Percentiles rank a stretch among this genome's conserved stretches.
Conservation (phyloP, 257 asterid species). For the Solanum raphanifolium region DNA sequence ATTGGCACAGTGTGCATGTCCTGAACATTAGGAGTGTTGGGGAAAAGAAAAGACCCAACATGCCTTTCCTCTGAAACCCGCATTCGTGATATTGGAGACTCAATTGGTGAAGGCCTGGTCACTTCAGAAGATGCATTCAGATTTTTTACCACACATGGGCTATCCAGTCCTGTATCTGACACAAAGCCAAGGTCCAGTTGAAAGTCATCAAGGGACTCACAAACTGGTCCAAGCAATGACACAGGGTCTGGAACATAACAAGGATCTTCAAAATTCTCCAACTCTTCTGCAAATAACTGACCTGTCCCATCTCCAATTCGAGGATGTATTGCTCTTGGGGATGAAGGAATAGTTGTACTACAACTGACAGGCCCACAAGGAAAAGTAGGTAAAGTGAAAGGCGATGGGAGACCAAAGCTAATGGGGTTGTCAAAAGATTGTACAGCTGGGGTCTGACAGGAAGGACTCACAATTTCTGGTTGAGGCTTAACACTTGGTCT, state of each 20-base stretch:
- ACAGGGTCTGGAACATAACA: slow-evolving; percentile 89
- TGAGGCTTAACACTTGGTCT: slow-evolving; percentile 49
- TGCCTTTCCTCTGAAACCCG: slow-evolving; percentile 64
- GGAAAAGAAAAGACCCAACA: slow-evolving; percentile 29
- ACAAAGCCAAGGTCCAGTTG: slow-evolving; percentile 72
- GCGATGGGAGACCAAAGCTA: slow-evolving; percentile 52
- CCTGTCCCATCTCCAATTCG: slow-evolving; percentile 40
- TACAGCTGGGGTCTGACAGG: slow-evolving; percentile 36
- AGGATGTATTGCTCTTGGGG: slow-evolving; percentile 49
- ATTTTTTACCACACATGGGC: slow-evolving; percentile 39
- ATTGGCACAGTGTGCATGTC: slow-evolving; percentile 10
- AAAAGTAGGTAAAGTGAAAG: slow-evolving; percentile 39
- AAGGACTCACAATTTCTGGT: slow-evolving; percentile 42
- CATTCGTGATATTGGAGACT: slow-evolving; percentile 74
- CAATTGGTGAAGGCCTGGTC: slow-evolving; percentile 77
- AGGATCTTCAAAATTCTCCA: slow-evolving; percentile 86
- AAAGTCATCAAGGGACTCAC: slow-evolving; percentile 87
- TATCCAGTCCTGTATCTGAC: slow-evolving; percentile 40
- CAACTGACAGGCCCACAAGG: slow-evolving; percentile 39
- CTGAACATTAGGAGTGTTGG: slow-evolving; percentile 37
- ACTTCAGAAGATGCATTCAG: slow-evolving; percentile 41
- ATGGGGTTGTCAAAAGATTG: slow-evolving; percentile 53
- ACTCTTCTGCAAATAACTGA: slow-evolving; percentile 67
- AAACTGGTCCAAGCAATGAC: slow-evolving; percentile 93
- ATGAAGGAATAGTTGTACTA: slow-evolving; percentile 30